Percentiles rank a stretch among this genome's conserved stretches.
These are phyloP conservation scores for Podaxis sp. DNA, from an alignment of 768 basidiomycete genomes.

Conservation along the genomic window DNA sequence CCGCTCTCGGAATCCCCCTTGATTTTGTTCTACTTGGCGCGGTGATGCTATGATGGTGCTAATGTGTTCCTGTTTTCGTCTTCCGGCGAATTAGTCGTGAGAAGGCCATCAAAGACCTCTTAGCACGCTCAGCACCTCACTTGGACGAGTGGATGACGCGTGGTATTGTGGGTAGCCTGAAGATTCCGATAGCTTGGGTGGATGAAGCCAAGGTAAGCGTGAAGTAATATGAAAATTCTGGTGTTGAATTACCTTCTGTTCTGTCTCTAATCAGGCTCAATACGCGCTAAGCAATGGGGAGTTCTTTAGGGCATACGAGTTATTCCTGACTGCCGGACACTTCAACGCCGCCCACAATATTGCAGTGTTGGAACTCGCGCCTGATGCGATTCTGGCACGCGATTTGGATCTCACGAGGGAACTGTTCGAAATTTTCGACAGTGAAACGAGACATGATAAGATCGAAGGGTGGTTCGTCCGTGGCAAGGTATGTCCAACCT, in stretches of 20 bases:
- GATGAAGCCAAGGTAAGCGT: conserved; percentile 76
- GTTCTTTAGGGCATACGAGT: conserved; percentile 72
- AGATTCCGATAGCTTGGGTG: conserved; percentile 86
- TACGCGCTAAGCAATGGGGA: conserved; percentile 60
- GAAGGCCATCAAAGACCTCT: conserved; percentile 78
- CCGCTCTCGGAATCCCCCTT: no score
- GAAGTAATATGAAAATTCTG: neutral
- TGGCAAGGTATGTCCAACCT: conserved; percentile 63
- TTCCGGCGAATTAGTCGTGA: conserved; percentile 57
- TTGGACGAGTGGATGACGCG: conserved; percentile 74
- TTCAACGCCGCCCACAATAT: conserved; percentile 80
- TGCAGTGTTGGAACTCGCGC: conserved; percentile 82
- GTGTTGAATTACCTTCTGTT: neutral
- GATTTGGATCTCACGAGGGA: conserved; percentile 62
- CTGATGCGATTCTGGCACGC: conserved; percentile 77
- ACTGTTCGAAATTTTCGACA: conserved; percentile 66
- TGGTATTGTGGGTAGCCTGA: conserved; percentile 72
- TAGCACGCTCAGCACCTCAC: conserved; percentile 64
- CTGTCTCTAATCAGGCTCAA: conserved; percentile 50
- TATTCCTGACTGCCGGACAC: conserved; percentile 68
- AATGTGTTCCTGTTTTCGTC: neutral
- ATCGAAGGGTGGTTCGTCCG: conserved; percentile 79
- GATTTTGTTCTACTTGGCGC: conserved; percentile 33
- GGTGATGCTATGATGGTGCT: neutral
- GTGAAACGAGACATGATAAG: conserved; percentile 38